phyloP scores from a whole-genome alignment of 2,329 filamentous ascomycete genomes.

The Fulvia fulva region DNA sequence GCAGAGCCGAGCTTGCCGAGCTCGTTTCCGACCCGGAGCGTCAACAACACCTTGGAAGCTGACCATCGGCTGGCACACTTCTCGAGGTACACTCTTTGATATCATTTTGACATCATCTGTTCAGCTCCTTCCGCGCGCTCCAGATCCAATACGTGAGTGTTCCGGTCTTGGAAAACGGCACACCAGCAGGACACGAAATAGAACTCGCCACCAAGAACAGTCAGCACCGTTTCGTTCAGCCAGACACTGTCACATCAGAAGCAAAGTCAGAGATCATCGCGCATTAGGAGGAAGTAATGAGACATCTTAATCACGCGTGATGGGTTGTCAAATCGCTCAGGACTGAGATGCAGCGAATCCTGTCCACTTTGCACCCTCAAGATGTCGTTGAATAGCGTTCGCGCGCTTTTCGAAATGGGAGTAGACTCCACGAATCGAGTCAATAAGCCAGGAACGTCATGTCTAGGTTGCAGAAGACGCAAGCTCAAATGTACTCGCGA shows the following conservation, averaged over 20 bases:
- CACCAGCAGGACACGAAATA: too few relatives aligned
- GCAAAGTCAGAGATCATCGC: too few relatives aligned
- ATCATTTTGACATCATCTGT: neutral
- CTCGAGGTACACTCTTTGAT: neutral
- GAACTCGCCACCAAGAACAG: too few relatives aligned
- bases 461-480: conserved; percentile 25
- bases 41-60: neutral
- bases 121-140: neutral
- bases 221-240: too few relatives aligned
- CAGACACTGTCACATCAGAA: too few relatives aligned
- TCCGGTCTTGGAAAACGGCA: too few relatives aligned
- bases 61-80: neutral
- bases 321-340: neutral
- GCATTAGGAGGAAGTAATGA: neutral
- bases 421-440: neutral
- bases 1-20: neutral
- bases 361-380: neutral
- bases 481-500: conserved; percentile 30
- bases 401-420: neutral
- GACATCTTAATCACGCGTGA: neutral
- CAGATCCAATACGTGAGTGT: too few relatives aligned
- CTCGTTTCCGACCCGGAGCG: neutral
- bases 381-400: neutral
- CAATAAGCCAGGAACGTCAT: conserved; percentile 28
- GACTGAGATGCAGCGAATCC: neutral